A percentile compares a stretch with the other conserved stretches of the same genome.
These are phyloP conservation scores for Tephrocybe sp. DNA, from an alignment of 768 basidiomycete species.

Conservation along the genomic window DNA sequence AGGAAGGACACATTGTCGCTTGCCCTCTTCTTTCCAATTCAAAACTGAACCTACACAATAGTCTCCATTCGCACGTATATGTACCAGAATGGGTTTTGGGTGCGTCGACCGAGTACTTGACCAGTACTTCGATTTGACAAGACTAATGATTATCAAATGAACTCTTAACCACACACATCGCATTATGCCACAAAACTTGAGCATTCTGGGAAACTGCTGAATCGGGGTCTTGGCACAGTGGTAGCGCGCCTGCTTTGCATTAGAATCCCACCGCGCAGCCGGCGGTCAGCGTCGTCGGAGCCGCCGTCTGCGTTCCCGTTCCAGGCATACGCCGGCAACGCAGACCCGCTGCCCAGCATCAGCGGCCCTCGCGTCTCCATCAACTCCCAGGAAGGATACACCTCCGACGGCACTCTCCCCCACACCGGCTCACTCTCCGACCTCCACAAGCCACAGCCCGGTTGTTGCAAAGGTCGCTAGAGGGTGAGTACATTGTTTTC, in stretches of 20 bases:
- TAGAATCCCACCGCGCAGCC: constrained; percentile 30
- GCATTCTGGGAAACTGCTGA: too few species aligned
- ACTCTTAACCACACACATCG: too few species aligned
- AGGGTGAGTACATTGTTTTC: constrained; percentile 37
- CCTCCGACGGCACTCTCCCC: constrained; percentile 17
- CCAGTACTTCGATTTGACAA: too few species aligned
- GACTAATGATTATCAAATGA: too few species aligned
- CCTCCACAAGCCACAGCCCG: constrained; percentile 35
- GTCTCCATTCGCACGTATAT: too few species aligned
- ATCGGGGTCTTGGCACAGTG: too few species aligned
- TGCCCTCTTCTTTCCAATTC: too few species aligned
- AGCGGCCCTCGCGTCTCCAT: constrained; percentile 40
- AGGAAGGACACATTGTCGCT: too few species aligned
- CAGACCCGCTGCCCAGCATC: constrained; percentile 52
- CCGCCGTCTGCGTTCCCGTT: constrained; percentile 39
- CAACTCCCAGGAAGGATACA: constrained; percentile 32
- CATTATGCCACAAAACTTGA: too few species aligned
- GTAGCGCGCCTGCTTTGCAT: constrained; percentile 28
- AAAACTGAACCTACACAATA: too few species aligned
- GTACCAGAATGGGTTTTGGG: too few species aligned
- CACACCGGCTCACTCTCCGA: constrained; percentile 21
- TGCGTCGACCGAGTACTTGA: too few species aligned
- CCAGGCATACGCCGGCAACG: constrained; percentile 64
- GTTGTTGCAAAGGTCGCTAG: constrained; percentile 59
- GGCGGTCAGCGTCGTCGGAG: constrained; percentile 18